Percentiles rank a stretch among this genome's conserved stretches.
Conservation (phyloP, 2,329 filamentous ascomycete genomes). For the Canariomyces notabilis region DNA sequence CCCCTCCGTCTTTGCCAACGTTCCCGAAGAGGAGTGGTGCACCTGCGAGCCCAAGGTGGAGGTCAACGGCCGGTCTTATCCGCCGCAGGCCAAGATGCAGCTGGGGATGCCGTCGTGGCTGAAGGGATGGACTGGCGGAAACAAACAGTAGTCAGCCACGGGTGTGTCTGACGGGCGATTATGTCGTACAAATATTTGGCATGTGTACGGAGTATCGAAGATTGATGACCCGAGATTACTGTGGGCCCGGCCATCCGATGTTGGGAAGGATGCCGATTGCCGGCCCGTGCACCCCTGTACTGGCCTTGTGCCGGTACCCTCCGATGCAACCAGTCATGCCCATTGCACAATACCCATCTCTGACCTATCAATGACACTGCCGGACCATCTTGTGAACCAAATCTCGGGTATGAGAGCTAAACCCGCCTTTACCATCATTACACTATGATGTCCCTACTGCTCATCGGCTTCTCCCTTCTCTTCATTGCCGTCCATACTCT, state of each 20-base stretch:
- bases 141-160: neutral
- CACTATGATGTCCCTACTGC: slow-evolving; percentile 18
- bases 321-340: too few relatives aligned
- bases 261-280: slow-evolving; percentile 4
- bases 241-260: neutral
- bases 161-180: neutral
- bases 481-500: slow-evolving; percentile 12
- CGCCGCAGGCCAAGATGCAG: slow-evolving; percentile 37
- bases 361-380: neutral
- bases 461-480: slow-evolving; percentile 12
- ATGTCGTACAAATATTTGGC: neutral
- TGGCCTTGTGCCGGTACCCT: slow-evolving; percentile 10
- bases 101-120: slow-evolving; percentile 39
- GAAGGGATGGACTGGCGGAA: slow-evolving; percentile 27
- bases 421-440: neutral
- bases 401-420: neutral
- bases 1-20: slow-evolving; percentile 38
- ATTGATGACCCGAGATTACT: too few relatives aligned
- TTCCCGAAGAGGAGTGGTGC: slow-evolving; percentile 45
- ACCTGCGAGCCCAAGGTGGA: slow-evolving; percentile 41
- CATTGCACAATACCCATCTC: too few relatives aligned
- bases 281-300: slow-evolving; percentile 11
- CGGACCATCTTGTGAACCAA: neutral
- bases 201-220: too few relatives aligned
- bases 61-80: slow-evolving; percentile 42